These are phyloP conservation scores for Rhizopogon vinicolor DNA, from an alignment of 768 basidiomycete genomes.

Conservation along the genomic window DNA sequence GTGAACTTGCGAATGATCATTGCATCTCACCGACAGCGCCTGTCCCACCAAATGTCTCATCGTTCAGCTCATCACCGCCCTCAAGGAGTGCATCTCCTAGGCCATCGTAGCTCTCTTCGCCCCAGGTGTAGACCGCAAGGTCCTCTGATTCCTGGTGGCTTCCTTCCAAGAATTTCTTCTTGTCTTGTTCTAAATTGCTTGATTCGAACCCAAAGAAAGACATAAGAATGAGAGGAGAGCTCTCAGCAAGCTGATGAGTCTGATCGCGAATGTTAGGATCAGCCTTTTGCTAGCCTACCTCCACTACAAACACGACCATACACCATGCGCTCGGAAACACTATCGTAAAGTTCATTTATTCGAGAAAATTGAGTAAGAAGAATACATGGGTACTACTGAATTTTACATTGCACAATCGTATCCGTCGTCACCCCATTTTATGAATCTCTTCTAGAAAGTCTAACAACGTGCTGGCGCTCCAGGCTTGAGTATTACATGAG, in stretches of 20 bases:
- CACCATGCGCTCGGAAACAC: neutral
- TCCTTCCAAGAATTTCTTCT: constrained; percentile 47
- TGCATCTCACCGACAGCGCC: constrained; percentile 64
- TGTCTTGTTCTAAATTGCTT: constrained; percentile 60
- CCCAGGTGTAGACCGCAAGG: constrained; percentile 90
- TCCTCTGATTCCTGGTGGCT: constrained; percentile 62
- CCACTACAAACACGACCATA: constrained; percentile 14
- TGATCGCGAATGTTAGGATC: neutral
- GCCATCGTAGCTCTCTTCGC: constrained; percentile 85
- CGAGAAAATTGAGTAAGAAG: neutral
- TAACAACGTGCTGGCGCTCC: constrained; percentile 90
- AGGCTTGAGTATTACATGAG: constrained; percentile 92
- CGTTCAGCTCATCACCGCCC: constrained; percentile 89
- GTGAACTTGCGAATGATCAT: constrained; percentile 1
- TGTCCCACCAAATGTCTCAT: constrained; percentile 87
- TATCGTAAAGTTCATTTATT: neutral
- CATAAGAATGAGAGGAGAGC: constrained; percentile 36
- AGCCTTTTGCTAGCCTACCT: neutral
- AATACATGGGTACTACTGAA: neutral
- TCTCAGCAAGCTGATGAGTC: constrained; percentile 1
- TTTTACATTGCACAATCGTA: constrained; percentile 2
- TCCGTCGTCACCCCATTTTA: constrained; percentile 18
- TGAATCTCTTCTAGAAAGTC: constrained; percentile 84
- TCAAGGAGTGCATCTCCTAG: constrained; percentile 86
- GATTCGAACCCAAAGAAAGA: constrained; percentile 81